Conservation (phyloP, 1,139 yeast species). For the Candida sojae region DNA sequence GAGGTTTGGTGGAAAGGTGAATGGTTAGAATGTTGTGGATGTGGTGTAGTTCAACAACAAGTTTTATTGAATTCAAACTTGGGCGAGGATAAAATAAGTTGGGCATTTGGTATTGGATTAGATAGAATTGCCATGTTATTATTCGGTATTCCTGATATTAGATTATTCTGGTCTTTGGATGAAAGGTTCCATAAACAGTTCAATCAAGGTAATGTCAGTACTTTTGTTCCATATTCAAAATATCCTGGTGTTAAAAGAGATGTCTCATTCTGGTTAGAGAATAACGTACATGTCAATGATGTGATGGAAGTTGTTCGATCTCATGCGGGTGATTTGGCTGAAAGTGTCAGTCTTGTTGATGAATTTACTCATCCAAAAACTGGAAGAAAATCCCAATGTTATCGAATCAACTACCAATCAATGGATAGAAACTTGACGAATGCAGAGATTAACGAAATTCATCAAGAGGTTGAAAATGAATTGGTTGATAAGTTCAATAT, state of each 20-base stretch:
- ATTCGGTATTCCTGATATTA: slow-evolving; percentile 92
- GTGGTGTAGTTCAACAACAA: slow-evolving; percentile 84
- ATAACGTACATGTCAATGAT: slow-evolving; percentile 75
- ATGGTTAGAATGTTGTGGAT: slow-evolving; percentile 97
- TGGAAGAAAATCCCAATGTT: slow-evolving; percentile 75
- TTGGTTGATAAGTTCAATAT: slow-evolving; percentile 56
- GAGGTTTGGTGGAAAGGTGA: slow-evolving; percentile 99
- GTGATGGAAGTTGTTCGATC: slow-evolving; percentile 89
- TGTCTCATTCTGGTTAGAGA: slow-evolving; percentile 81
- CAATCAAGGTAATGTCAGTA: slow-evolving; percentile 58
- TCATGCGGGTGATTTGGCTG: slow-evolving; percentile 86
- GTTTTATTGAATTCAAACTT: slow-evolving; percentile 76
- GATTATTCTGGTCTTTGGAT: slow-evolving; percentile 90
- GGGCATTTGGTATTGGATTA: slow-evolving; percentile 98
- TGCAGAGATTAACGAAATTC: slow-evolving; percentile 73
- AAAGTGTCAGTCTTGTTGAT: slow-evolving; percentile 78
- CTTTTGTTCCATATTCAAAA: slow-evolving; percentile 87
- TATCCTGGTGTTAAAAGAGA: slow-evolving; percentile 88
- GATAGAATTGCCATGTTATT: slow-evolving; percentile 95
- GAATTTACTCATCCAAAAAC: slow-evolving; percentile 86
- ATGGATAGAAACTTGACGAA: slow-evolving; percentile 92
- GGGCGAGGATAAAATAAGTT: slow-evolving; percentile 64
- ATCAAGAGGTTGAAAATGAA: slow-evolving; percentile 59
- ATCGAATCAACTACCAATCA: slow-evolving; percentile 88
- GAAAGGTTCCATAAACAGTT: slow-evolving; percentile 78